Base-by-base conservation (phyloP, 768 basidiomycete genomes). In the Porpolomopsis calyptriformis region DNA sequence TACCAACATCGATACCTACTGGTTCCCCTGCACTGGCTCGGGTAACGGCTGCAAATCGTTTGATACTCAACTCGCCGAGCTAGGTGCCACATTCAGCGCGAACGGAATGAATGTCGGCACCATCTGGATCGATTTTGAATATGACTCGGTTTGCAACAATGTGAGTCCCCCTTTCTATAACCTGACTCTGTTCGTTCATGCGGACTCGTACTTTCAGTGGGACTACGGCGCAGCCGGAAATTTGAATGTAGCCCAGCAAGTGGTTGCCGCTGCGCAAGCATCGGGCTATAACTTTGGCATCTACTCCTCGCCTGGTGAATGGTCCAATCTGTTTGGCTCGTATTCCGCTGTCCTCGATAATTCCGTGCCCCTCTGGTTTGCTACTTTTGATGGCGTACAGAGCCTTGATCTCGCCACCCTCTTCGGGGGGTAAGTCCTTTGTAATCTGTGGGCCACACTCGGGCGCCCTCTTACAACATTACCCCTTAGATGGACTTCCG, bases 251-350 rank as follows among this genome's bases (percentile, higher is more conserved):
- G 37, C 37, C 6, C 37, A 39, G 16, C 7, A 22, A 39, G 16
- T 16, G 10, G 7, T 39, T 22, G 6, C 37, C 6, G 37, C 37
- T 10, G 16, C 16, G 7, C n/a, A 22, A 39, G 37, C 37, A 10
- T 39, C 37, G 10, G 37, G 37, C 37, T 39, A 16, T 22, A 39
- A 39, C 37, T 39, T 39, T 16, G 22, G 37, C 37, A 39, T 39
- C 37, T 39, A 8, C 37, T 7, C 16, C 37, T 39, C 37, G 7
- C 37, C 37, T 8, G 37, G 37, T 16, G 37, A 39, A 8, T 39
- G 37, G 37, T 16, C n/a, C 22, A 39, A 16, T 22, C 6, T 39
- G 6, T 39, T 39, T 39, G 37, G 37, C 16, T 39, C 37, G 16
- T 16, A 7, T 16, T 6, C 7, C 37, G 37, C 16, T 39, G 37